Base-by-base conservation (phyloP, 495 filamentous ascomycete species). In the Lepidopterella palustris region DNA sequence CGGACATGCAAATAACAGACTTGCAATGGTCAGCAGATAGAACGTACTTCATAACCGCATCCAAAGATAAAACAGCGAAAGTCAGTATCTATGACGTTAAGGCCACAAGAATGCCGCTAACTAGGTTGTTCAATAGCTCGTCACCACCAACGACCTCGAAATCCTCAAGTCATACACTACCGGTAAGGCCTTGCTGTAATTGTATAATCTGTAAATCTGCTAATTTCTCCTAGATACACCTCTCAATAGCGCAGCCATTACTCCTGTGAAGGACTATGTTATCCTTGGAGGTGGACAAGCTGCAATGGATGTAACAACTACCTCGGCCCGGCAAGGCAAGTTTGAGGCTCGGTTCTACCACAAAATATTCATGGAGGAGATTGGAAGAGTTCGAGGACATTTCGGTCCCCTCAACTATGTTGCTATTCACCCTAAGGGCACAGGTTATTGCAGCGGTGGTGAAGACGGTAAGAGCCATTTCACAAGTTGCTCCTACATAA, bases 321-420 rank as follows among this genome's bases (percentile, higher is more conserved):
- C 93, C 40, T 86, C 85, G 26, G 84, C 89, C 10, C 82, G 93
- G 50, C 93, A 97, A 76, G 93, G 93, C 74, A 97, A 97, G 76
- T 98, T 98, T 80, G 93, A 98, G 74, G 95, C 93, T 24, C 83
- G 93, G 53, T 97, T 98, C 81, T 98, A 95, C 80, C 93, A 98
- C 83, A 96, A 92, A 79, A 84, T 98, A 68, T 97, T 98, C 73
- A 90, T 95, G 76, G 92, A 97, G 72, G 93, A 98, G 80, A 95
- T 97, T 72, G 95, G 93, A 62, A 84, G 93, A 74, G 93, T 98
- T 63, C 80, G 90, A 66, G 93, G 93, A 48, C 93, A 98, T 75
- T 98, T 98, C 76, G 93, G 93, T 72, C 92, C 92, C 53, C 81
- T 97, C 65, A 91, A 92, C 77, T 85, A 87, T 65, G 81, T 98